Evolutionary conservation across 169 alveolate genomes (phyloP), one percentile per base, ranked within the genome.

Genomic region (Eimeria sp.): DNA sequence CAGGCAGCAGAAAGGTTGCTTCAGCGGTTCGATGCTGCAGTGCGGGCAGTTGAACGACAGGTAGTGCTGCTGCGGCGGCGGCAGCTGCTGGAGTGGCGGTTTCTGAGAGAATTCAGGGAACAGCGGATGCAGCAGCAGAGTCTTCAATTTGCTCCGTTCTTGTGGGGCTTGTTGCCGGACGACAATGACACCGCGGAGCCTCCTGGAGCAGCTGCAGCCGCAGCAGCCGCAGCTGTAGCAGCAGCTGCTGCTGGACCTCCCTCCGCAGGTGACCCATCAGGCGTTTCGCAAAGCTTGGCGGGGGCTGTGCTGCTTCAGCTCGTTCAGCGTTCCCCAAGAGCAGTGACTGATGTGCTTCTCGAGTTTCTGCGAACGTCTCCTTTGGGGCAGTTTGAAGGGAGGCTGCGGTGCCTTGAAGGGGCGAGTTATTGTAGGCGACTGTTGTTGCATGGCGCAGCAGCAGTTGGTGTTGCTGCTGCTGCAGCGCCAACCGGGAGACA

Each of bases 51-150:
- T 18, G 92, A 95, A 80, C 13, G 96, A 22, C 95, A 86, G 86
- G 96, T 95, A 87, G 51, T 95, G 61, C 73, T 86, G 67, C 96
- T 95, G 88, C 96, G 96, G 47, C 34, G 51, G 65, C 95, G 96
- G 7, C 95, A 95, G 92, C 95, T 95, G 57, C 91, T 73, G 57
- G 96, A 95, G 88, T 95, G 96, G 96, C 91, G 92, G 51, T 76
- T 57, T 25, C 51, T 94, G 83, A 47, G 96, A 11, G 91, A 86
- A 20, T 94, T 94, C 84, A 76, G 95, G 63, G 96, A 94, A 45
- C 78, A 94, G 86, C 90, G 90, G 67, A 73, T 65, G 86, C 75
- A 57, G 75, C 87, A 83, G 40, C 84, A 63, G 80, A 89, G 94
- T 7, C 75, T 83, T 18, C 96, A 70, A 51, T 94, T 88, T 43